These are phyloP conservation scores for Cercophora newfieldiana DNA, from an alignment of 495 filamentous ascomycete genomes.

Conservation along the genomic window DNA sequence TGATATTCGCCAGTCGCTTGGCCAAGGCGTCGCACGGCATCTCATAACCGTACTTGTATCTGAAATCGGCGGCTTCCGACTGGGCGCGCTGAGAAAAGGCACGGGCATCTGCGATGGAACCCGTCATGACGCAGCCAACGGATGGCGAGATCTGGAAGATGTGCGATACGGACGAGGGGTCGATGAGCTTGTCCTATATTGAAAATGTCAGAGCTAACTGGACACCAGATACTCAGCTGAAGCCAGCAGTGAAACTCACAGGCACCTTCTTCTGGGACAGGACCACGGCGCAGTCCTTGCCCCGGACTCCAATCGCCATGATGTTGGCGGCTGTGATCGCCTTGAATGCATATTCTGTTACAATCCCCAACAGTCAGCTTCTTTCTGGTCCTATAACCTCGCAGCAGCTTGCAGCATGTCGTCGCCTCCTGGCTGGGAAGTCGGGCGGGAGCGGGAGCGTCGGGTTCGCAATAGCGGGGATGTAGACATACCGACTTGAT, in stretches of 20 bases:
- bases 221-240: not conserved
- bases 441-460: not conserved
- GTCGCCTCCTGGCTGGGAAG: not conserved
- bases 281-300: conserved; percentile 95
- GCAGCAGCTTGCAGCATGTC: not conserved
- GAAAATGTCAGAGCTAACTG: conserved; percentile 32
- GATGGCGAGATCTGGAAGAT: conserved; percentile 95
- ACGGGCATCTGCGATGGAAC: conserved; percentile 94
- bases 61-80: conserved; percentile 94
- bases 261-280: conserved; percentile 99
- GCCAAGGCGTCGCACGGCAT: conserved; percentile 97
- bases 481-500: conserved; percentile 90
- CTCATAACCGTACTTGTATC: conserved; percentile 98
- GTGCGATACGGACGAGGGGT: conserved; percentile 94
- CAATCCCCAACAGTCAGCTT: conserved; percentile 32
- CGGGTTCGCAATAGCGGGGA: not conserved
- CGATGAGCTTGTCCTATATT: conserved; percentile 93
- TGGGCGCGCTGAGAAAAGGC: conserved; percentile 88
- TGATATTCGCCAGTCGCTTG: conserved; percentile 97
- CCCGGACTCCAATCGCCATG: conserved; percentile 91
- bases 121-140: conserved; percentile 97
- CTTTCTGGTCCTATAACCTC: conserved; percentile 2
- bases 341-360: conserved; percentile 98
- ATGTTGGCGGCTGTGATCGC: conserved; percentile 99
- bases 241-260: conserved; percentile 58